Evolutionary conservation across 768 basidiomycete genomes (phyloP).

Genomic region (Dictyophora rubrovolvata): DNA sequence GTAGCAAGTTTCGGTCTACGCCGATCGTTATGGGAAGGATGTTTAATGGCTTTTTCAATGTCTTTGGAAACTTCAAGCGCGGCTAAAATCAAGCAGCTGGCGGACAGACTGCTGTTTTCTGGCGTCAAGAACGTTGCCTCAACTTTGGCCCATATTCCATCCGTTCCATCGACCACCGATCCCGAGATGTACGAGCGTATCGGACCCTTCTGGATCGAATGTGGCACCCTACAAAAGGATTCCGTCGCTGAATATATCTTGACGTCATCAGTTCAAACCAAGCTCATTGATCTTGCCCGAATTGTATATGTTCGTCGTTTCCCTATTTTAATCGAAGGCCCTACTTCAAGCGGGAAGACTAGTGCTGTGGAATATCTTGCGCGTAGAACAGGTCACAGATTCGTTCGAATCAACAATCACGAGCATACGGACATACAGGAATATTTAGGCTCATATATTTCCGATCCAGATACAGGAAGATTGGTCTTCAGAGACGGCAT

Average conservation of each 20-base stretch:
- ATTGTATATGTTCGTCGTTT: conserved; percentile 83
- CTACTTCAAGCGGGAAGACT: conserved; percentile 96
- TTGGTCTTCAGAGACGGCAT: conserved; percentile 91
- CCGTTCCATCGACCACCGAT: conserved; percentile 34
- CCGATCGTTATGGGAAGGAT: conserved; percentile 90
- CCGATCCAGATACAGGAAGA: conserved; percentile 87
- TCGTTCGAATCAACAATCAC: conserved; percentile 98
- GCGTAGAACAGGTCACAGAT: conserved; percentile 83
- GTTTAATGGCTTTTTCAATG: conserved; percentile 97
- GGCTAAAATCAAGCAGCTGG: conserved; percentile 52
- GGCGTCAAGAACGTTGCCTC: conserved; percentile 75
- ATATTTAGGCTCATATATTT: conserved; percentile 93
- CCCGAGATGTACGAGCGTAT: conserved; percentile 63
- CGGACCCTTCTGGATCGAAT: conserved; percentile 84
- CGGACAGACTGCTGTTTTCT: conserved; percentile 67
- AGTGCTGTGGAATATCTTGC: conserved; percentile 95
- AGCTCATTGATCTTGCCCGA: conserved; percentile 89
- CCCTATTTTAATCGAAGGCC: conserved; percentile 94
- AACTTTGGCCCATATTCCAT: conserved; percentile 60
- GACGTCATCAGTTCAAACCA: conserved; percentile 89
- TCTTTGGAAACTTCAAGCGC: conserved; percentile 69
- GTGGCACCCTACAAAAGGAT: conserved; percentile 58
- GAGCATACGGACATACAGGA: conserved; percentile 99
- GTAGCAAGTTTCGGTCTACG: conserved; percentile 68
- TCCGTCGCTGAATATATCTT: conserved; percentile 77